phyloP scores from a whole-genome alignment of 2,329 filamentous ascomycete species.

The Cladosporium cucumerinum region DNA sequence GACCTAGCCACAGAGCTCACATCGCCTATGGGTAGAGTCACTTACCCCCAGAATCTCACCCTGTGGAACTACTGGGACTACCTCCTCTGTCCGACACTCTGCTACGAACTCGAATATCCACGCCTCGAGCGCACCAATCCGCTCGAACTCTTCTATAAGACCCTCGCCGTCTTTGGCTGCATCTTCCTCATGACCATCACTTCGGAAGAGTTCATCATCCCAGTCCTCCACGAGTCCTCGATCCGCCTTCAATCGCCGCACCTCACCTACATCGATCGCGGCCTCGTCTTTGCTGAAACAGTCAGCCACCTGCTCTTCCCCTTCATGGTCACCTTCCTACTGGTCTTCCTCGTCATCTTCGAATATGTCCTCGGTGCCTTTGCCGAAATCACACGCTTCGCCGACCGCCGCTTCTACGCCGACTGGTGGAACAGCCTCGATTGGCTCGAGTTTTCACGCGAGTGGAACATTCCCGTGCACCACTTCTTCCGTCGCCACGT shows the following conservation, averaged over 20 bases:
- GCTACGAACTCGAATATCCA: conserved; percentile 96
- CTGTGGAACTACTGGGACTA: conserved; percentile 80
- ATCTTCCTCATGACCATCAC: conserved; percentile 91
- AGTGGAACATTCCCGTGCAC: conserved; percentile 98
- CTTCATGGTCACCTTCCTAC: conserved; percentile 92
- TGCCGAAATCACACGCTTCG: conserved; percentile 80
- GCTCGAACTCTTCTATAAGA: conserved; percentile 78
- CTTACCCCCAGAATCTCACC: conserved; percentile 86
- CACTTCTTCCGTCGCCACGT: conserved; percentile 93
- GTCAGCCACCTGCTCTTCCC: conserved; percentile 91
- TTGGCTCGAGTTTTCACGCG: conserved; percentile 92
- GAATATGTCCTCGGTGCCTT: conserved; percentile 94
- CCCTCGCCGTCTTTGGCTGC: conserved; percentile 87
- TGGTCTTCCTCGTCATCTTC: conserved; percentile 97
- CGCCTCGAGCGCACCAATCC: conserved; percentile 72
- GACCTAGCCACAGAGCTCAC: conserved; percentile 88
- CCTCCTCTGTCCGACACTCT: conserved; percentile 87
- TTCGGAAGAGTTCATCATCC: conserved; percentile 92
- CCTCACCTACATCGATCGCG: conserved; percentile 58
- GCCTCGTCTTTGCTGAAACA: conserved; percentile 80
- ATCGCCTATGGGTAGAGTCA: conserved; percentile 82
- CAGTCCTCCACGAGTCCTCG: conserved; percentile 75
- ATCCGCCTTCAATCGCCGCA: conserved; percentile 47
- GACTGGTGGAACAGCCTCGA: conserved; percentile 73
- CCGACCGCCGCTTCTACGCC: conserved; percentile 87